These are phyloP conservation scores for Macrophomina tecta DNA, from an alignment of 2,329 filamentous ascomycete species.

Conservation along the genomic window DNA sequence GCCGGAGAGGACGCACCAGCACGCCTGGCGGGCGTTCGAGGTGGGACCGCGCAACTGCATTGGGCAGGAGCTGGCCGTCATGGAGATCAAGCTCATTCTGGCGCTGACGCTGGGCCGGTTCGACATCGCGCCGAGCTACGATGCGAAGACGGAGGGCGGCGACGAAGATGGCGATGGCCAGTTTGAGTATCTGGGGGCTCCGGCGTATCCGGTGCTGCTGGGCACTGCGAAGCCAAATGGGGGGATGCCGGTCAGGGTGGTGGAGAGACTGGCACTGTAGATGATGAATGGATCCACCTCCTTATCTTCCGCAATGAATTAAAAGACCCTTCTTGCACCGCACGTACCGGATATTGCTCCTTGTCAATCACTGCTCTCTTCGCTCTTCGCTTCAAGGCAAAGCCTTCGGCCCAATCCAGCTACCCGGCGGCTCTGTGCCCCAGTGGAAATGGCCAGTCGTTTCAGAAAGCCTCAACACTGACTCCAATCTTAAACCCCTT, in stretches of 20 bases:
- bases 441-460: no score
- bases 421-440: no score
- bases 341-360: no score
- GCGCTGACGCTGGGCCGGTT: constrained; percentile 34
- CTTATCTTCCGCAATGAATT: no score
- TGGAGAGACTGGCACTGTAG: not conserved
- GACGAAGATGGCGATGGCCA: not conserved
- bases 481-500: no score
- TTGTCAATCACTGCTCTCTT: no score
- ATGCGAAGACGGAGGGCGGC: not conserved
- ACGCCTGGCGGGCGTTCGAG: constrained; percentile 47
- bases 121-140: constrained; percentile 34
- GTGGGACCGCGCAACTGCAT: constrained; percentile 46
- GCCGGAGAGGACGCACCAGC: constrained; percentile 8
- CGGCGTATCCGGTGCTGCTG: not conserved
- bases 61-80: constrained; percentile 46
- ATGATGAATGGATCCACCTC: no score
- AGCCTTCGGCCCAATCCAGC: no score
- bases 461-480: no score
- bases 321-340: no score
- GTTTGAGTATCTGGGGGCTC: not conserved
- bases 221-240: not conserved
- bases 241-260: not conserved
- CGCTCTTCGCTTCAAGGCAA: no score
- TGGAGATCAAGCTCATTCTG: constrained; percentile 42